Evolutionary conservation across 2,329 filamentous ascomycete genomes (phyloP).

Genomic region (Colletotrichum australisinense): DNA sequence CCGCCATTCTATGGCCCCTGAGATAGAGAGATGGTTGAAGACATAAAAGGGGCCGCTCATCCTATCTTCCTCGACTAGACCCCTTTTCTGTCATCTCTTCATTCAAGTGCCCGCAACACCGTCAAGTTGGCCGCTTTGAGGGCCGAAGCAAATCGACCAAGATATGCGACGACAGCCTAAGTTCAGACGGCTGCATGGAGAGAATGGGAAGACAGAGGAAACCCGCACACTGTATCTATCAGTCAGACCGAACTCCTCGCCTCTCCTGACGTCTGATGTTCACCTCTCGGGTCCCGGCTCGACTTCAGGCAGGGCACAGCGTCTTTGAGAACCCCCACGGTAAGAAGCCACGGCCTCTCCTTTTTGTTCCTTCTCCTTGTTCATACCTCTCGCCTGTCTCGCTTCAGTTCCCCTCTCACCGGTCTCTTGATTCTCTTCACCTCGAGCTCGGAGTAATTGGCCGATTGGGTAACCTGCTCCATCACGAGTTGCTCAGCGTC

Average conservation of each 20-base stretch:
- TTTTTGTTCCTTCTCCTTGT: conserved; percentile 2
- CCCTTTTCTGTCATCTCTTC: neutral
- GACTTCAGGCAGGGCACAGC: neutral
- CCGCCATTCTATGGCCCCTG: conserved; percentile 18
- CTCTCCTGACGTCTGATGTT: conserved; percentile 1
- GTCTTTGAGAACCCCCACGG: conserved; percentile 22
- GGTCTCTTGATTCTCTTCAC: neutral
- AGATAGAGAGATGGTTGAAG: neutral
- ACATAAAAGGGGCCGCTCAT: conserved; percentile 19
- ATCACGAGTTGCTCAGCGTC: conserved; percentile 10
- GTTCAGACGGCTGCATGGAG: neutral
- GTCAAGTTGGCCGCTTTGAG: neutral
- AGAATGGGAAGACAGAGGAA: neutral
- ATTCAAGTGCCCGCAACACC: neutral
- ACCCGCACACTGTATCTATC: neutral
- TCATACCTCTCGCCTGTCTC: neutral
- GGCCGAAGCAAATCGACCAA: neutral
- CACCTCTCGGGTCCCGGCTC: conserved; percentile 1
- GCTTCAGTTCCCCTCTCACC: neutral
- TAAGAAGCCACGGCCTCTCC: conserved; percentile 15
- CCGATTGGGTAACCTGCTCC: conserved; percentile 22
- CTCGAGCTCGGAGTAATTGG: neutral
- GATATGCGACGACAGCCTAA: neutral
- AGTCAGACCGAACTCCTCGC: conserved; percentile 3
- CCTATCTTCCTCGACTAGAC: neutral